Evolutionary conservation across 176 grass and related monocot species (phyloP).

Genomic region (Aegilops longissima): DNA sequence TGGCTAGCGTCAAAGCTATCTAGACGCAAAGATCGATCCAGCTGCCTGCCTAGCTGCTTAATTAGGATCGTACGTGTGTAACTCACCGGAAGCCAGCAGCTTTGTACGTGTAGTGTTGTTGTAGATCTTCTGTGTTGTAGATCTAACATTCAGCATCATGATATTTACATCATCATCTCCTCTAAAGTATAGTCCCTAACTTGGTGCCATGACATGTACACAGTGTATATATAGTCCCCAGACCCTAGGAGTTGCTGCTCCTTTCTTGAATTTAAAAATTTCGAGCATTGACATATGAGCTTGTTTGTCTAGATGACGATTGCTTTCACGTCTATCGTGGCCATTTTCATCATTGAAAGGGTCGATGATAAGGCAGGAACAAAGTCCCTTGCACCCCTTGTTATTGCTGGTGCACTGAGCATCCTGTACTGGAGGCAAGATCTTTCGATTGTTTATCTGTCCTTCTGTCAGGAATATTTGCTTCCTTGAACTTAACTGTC

Average conservation of each 20-base stretch:
- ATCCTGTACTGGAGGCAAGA: conserved; percentile 96
- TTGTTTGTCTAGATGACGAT: conserved; percentile 79
- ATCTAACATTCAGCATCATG: background rate
- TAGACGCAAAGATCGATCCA: too few relatives aligned
- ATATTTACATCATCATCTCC: background rate
- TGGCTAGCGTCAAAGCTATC: too few relatives aligned
- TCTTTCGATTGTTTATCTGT: background rate
- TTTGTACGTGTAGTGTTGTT: too few relatives aligned
- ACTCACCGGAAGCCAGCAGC: too few relatives aligned
- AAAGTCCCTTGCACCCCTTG: conserved; percentile 73
- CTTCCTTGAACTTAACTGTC: background rate
- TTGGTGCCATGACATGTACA: background rate
- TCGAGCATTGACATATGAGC: background rate
- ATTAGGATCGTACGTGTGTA: too few relatives aligned
- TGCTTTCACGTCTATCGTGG: conserved; percentile 86
- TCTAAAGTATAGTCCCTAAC: background rate
- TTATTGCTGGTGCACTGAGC: conserved; percentile 79
- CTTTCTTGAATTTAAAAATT: background rate
- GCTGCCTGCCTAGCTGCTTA: background rate
- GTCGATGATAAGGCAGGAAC: conserved; percentile 72
- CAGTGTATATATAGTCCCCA: background rate
- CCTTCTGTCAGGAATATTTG: background rate
- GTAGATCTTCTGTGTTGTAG: background rate
- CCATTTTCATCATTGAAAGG: conserved; percentile 96
- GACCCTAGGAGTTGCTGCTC: background rate